These are phyloP conservation scores for Chaetomiaceae sp. DNA, from an alignment of 2,329 filamentous ascomycete genomes.

Conservation along the genomic window DNA sequence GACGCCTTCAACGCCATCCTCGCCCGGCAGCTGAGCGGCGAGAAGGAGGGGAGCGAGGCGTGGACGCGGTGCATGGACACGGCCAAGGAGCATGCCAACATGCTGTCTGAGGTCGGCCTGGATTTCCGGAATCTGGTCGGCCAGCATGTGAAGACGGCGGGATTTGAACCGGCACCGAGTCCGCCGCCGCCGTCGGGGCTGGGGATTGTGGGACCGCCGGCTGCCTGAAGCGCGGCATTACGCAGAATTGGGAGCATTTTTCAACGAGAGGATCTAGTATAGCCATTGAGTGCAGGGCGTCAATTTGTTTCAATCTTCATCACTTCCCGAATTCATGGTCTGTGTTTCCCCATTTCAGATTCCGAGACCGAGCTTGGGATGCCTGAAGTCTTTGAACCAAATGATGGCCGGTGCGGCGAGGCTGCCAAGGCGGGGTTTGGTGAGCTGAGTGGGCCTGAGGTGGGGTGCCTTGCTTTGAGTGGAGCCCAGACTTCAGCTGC, in stretches of 20 bases:
- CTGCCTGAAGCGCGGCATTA: not conserved
- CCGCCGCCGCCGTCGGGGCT: slow-evolving; percentile 42
- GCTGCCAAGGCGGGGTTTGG: not conserved
- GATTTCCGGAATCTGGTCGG: slow-evolving; percentile 85
- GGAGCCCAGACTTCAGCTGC: not conserved
- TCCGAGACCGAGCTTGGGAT: too few species aligned
- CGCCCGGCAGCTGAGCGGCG: slow-evolving; percentile 78
- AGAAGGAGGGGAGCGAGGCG: slow-evolving; percentile 67
- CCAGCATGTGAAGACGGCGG: slow-evolving; percentile 40
- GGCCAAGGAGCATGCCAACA: slow-evolving; percentile 72
- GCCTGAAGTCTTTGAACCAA: too few species aligned
- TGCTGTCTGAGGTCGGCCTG: slow-evolving; percentile 79
- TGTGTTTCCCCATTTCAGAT: too few species aligned
- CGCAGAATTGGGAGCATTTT: too few species aligned
- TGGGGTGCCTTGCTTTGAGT: not conserved
- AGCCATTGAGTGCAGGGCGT: too few species aligned
- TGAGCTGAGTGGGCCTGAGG: not conserved
- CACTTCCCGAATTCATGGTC: too few species aligned
- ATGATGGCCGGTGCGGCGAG: not conserved
- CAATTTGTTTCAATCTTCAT: too few species aligned
- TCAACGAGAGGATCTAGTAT: too few species aligned
- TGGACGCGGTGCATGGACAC: slow-evolving; percentile 82
- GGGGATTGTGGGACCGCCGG: slow-evolving; percentile 11
- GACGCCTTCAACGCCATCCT: slow-evolving; percentile 85
- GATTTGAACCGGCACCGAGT: slow-evolving; percentile 18